Evolutionary conservation across 441 rosid genomes (phyloP), one percentile per base, ranked within the genome.

Genomic region (Sinapis alba): DNA sequence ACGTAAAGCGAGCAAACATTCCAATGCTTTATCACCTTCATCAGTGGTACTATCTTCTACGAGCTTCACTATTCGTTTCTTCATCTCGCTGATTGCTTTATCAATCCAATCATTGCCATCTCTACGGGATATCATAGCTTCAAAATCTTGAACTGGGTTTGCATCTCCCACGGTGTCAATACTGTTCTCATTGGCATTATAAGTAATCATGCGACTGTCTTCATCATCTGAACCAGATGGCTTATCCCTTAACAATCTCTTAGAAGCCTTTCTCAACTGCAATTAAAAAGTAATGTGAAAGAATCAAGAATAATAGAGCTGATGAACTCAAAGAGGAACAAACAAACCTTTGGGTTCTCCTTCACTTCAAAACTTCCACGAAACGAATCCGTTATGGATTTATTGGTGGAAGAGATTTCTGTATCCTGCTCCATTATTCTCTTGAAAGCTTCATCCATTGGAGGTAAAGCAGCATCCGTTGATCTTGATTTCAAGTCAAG

Each of bases 71-170:
- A 93, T 88, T 78, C 76, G 83, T 24, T 74, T 78, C 77, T 87
- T 84, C 94, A 96, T 87, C 8, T 80, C 88, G 20, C 51, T 75
- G 21, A 93, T 86, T 72, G 97, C 99, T 83, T 82, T 92, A 19
- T 27, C 66, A 24, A 86, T 72, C 89, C 89, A 91, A 16, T 89
- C 85, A 11, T 89, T 86, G 71, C 62, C 82, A 74, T 96, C 98
- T 83, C 97, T 91, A 16, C 88, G 88, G 1, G 93, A 86, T 78
- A 96, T 84, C 89, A 96, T 88, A 19, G 81, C 88, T 84, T 91
- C 93, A 76, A 96, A 91, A 84, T 96, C 98, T 80, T 86, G 85
- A 69, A 91, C 66, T 4, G 98, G 96, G 54, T 78, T 90, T 79
- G 71, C 80, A 79, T 89, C 85, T 51, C 97, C 91, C 28, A 95